A percentile compares a stretch with the other conserved stretches of the same genome.
Conservation (phyloP, 768 basidiomycete genomes). For the Gymnopilus junonius region DNA sequence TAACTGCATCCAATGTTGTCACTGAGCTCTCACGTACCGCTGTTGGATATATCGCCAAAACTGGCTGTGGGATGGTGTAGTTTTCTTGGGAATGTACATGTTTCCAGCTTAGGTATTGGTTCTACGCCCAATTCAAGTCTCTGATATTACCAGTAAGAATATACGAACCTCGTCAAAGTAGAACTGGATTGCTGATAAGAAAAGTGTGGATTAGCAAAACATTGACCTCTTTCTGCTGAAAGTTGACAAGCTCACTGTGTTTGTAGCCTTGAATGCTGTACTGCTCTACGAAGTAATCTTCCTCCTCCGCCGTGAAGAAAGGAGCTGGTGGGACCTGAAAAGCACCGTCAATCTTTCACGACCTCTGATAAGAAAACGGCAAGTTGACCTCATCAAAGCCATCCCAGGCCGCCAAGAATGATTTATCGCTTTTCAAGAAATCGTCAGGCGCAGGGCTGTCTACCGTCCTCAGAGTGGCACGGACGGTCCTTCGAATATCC, state of each 20-base stretch:
- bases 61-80: conserved; percentile 45
- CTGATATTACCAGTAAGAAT: not conserved
- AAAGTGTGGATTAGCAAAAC: not conserved
- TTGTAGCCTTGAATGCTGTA: conserved; percentile 61
- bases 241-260: conserved; percentile 43
- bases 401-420: conserved; percentile 59
- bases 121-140: conserved; percentile 28
- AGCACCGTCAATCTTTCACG: not conserved
- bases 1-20: too few relatives aligned
- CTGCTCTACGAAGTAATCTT: conserved; percentile 72
- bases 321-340: conserved; percentile 61
- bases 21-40: conserved; percentile 28
- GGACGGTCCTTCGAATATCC: conserved; percentile 60
- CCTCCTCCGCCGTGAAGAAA: conserved; percentile 63
- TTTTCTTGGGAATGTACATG: conserved; percentile 50
- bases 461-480: conserved; percentile 57
- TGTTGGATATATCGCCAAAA: conserved; percentile 44
- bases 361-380: not conserved
- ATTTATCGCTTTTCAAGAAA: conserved; percentile 54
- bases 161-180: conserved; percentile 56
- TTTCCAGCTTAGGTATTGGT: conserved; percentile 45
- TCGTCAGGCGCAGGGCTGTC: conserved; percentile 57
- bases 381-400: conserved; percentile 43
- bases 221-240: too few relatives aligned
- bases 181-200: conserved; percentile 59